Base-by-base conservation (phyloP, 805 yeast species). In the Maudiozyma serrabonitensis region DNA sequence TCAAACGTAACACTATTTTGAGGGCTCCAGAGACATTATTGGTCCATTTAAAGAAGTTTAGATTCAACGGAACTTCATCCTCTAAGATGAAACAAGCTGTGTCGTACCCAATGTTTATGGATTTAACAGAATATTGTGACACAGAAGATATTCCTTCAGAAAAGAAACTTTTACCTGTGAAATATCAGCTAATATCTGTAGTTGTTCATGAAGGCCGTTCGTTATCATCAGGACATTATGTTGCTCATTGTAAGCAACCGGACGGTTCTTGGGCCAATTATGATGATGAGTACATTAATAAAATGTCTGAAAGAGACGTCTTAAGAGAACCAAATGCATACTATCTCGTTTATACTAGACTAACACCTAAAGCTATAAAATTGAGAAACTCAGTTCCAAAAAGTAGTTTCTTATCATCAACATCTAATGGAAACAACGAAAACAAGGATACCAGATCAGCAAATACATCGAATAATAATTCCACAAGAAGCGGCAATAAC, bases 141-240 rank as follows among this genome's bases (percentile, higher is more conserved):
- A 18, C 69, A 49, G 52, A 57, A 8, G 55, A 58, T 4, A 40
- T 43, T 15, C 48, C 53, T 19, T 28, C 49, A 25, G 48, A 46
- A 13, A 50, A 57, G 6, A 51, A 55, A 25, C 52, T 55, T 7
- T 54, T 69, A 11, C 80, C 82, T 1, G 75, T 77, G 5, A 69
- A 71, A 37, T 93, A 93, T 68, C 84, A 82, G 62, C 74, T 93
- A 55, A 74, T 80, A 16, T 80, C 90, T 21, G 96, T 91, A 16
- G 86, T 91, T 52, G 91, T 89, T 4, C 99, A 93, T 62, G 96
- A 87, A 59, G 99, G 99, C 40, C 75, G 98, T 54, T 85, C 96
- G 1, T 82, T 90, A 13, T 81, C 89, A 43, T 82, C 93, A 3
- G 99, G 99, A 3, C 99, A 93, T 67, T 93, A 93, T 61, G 79